Base-by-base conservation (phyloP, 2,329 filamentous ascomycete genomes). In the Colletotrichum melonis region DNA sequence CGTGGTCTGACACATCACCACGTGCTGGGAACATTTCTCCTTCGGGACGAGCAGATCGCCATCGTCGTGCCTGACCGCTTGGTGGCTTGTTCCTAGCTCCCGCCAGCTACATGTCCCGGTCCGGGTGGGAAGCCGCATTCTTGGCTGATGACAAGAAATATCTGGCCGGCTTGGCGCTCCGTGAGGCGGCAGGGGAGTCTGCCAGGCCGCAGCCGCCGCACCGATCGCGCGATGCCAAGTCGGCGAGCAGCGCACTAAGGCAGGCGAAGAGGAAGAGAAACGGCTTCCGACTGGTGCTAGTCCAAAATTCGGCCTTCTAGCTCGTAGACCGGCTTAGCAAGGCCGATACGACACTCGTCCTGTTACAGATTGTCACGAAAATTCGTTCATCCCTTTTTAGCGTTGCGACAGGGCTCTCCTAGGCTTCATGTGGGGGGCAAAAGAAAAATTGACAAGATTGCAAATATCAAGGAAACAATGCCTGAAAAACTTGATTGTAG, bases 111-210 rank as follows among this genome's bases (percentile, higher is more conserved):
- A 57, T 19, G 24, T n/a, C 22, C 52, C 22, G 63, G 24, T 19
- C 63, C 63, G 63, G 32, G 11, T 28, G 63, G 8, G 49, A n/a
- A 65, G 63, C 63, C 52, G 52, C 32, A 28, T 24, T 65, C 32
- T 65, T 46, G 63, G 63, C 63, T 57, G 63, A 30, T 28, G 63
- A 22, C 9, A 56, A 56, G 30, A 38, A 16, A 22, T 38, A 38
- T 38, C 9, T 30, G 32, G 49, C 63, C 52, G 63, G 52, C 63
- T 65, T 65, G 63, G 63, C 63, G 24, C 63, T 46, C 22, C 22
- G 52, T 28, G 9, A 30, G 16, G 16, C 22, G 52, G 8, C 63
- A 57, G 52, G 63, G 63, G 35, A n/a, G 52, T 35, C 6, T 11
- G 16, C 49, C 14, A 56, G 55, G 38, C 38, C 38, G 38, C 38